phyloP scores from a whole-genome alignment of 2,329 filamentous ascomycete species.

The Aureobasidium sp. region DNA sequence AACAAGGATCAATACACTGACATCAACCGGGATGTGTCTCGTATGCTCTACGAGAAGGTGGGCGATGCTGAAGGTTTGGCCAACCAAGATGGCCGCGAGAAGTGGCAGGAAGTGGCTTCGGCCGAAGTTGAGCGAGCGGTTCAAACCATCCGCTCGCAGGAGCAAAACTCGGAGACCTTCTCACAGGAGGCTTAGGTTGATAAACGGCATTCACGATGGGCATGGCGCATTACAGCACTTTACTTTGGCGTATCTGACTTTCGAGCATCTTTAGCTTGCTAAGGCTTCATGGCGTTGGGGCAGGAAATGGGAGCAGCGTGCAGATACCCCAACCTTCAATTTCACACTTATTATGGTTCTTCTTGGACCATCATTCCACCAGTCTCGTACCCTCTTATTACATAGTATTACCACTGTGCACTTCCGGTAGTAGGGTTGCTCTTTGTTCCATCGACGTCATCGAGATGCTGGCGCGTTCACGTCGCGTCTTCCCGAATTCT shows the following conservation, averaged over 20 bases:
- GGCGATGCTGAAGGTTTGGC: slow-evolving; percentile 47
- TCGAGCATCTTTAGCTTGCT: background rate
- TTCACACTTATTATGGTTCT: background rate
- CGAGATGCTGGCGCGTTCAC: slow-evolving; percentile 10
- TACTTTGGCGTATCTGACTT: background rate
- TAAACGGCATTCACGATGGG: background rate
- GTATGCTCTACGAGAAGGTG: slow-evolving; percentile 70
- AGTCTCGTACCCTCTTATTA: background rate
- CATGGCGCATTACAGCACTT: background rate
- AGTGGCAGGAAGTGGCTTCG: slow-evolving; percentile 69
- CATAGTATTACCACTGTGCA: background rate
- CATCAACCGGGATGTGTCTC: slow-evolving; percentile 85
- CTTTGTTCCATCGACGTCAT: slow-evolving; percentile 2
- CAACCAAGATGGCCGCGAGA: slow-evolving; percentile 57
- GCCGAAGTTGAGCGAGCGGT: slow-evolving; percentile 75
- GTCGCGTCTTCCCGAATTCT: slow-evolving; percentile 10
- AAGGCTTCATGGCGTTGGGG: slow-evolving; percentile 3
- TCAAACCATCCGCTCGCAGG: background rate
- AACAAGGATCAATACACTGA: slow-evolving; percentile 85
- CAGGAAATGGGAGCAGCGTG: background rate
- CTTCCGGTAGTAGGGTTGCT: background rate
- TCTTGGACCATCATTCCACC: background rate
- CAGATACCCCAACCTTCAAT: slow-evolving; percentile 12
- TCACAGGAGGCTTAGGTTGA: background rate
- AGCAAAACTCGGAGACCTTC: background rate